These are phyloP conservation scores for Musa balbisiana DNA, from an alignment of 202 grass and related monocot genomes.

Conservation along the genomic window DNA sequence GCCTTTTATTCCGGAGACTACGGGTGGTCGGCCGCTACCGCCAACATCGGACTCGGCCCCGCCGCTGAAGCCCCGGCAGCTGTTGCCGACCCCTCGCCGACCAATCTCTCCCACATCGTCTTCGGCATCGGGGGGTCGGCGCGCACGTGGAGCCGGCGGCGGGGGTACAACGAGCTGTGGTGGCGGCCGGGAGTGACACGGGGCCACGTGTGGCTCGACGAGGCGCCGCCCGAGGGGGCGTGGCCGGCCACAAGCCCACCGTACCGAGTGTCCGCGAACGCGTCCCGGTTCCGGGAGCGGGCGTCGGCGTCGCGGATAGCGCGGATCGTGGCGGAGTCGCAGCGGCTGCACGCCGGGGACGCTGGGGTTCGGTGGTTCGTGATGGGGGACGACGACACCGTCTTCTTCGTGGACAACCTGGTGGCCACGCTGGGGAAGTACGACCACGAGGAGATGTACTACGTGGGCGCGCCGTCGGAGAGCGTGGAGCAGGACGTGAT, in stretches of 20 bases:
- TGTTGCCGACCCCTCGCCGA: slow-evolving; percentile 19
- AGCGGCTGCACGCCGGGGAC: slow-evolving; percentile 8
- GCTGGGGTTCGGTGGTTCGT: slow-evolving; percentile 64
- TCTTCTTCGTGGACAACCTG: slow-evolving; percentile 87
- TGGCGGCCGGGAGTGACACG: slow-evolving; percentile 52
- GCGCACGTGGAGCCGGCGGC: slow-evolving; percentile 49
- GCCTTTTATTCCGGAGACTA: background rate
- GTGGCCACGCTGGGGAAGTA: slow-evolving; percentile 74
- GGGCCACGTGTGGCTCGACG: slow-evolving; percentile 72
- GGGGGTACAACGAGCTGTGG: slow-evolving; percentile 68
- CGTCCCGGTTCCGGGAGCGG: slow-evolving; percentile 55
- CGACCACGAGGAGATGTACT: slow-evolving; percentile 82
- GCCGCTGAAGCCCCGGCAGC: slow-evolving; percentile 2
- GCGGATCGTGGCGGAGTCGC: slow-evolving; percentile 60
- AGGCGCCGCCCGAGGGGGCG: slow-evolving; percentile 20
- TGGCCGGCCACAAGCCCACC: slow-evolving; percentile 52
- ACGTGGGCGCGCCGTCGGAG: slow-evolving; percentile 82
- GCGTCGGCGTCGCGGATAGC: slow-evolving; percentile 60
- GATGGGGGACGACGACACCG: slow-evolving; percentile 90
- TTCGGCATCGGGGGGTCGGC: slow-evolving; percentile 76
- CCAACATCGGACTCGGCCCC: background rate
- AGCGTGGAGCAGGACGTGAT: slow-evolving; percentile 89
- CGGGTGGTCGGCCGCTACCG: slow-evolving; percentile 12
- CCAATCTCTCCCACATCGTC: slow-evolving; percentile 66
- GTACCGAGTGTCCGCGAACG: slow-evolving; percentile 56